Percentiles rank a stretch among this genome's conserved stretches.
phyloP scores from a whole-genome alignment of 2,329 filamentous ascomycete genomes.

The Claviceps africana region DNA sequence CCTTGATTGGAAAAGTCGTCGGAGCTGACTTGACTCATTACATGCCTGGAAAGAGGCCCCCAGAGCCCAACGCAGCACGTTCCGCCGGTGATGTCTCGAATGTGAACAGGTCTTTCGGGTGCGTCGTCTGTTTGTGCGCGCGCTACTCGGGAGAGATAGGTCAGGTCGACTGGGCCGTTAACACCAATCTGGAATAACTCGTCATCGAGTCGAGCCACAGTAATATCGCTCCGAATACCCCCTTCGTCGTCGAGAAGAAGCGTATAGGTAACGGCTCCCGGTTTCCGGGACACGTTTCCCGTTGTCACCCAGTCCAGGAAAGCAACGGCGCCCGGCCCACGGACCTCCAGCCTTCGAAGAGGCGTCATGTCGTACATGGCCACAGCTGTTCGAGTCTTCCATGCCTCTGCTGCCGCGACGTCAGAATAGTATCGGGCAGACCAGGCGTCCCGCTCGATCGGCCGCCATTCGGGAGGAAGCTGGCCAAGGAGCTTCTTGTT shows the following conservation, averaged over 20 bases:
- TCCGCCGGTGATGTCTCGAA: constrained; percentile 44
- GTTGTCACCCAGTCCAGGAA: constrained; percentile 41
- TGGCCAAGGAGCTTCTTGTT: constrained; percentile 37
- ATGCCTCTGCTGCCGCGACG: constrained; percentile 45
- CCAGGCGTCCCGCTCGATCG: constrained; percentile 43
- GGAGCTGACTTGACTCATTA: constrained; percentile 29
- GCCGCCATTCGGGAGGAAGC: constrained; percentile 39
- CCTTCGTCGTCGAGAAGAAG: constrained; percentile 39
- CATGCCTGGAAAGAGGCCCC: constrained; percentile 41
- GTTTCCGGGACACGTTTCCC: constrained; percentile 30
- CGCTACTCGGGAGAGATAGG: constrained; percentile 40
- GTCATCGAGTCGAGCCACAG: constrained; percentile 35
- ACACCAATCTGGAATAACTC: constrained; percentile 41
- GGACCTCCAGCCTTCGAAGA: constrained; percentile 41
- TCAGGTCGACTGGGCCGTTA: constrained; percentile 39
- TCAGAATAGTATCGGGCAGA: constrained; percentile 42
- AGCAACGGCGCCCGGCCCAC: constrained; percentile 40
- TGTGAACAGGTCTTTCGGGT: constrained; percentile 30
- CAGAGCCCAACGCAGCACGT: constrained; percentile 50
- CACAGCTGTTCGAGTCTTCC: constrained; percentile 48
- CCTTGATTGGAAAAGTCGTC: constrained; percentile 32
- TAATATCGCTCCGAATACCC: constrained; percentile 42
- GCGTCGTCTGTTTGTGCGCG: constrained; percentile 27
- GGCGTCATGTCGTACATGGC: constrained; percentile 52
- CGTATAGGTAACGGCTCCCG: constrained; percentile 40